Evolutionary conservation across 257 asterid species (phyloP), one percentile per base, ranked within the genome.

Genomic region (Pogostemon cablin): DNA sequence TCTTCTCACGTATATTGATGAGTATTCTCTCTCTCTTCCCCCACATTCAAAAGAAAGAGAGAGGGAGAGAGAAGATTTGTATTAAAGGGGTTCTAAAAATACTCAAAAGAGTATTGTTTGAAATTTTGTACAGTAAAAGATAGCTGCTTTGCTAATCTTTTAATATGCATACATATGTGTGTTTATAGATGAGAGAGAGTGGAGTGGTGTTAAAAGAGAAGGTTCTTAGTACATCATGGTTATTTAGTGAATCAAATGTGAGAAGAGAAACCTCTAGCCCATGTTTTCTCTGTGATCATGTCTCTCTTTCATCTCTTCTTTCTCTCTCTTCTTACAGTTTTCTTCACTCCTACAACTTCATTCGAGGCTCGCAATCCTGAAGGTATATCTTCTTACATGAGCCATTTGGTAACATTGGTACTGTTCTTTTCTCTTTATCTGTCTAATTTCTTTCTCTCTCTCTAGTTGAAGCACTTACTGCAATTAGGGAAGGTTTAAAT

Each of bases 311-410:
- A 67, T 7, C 63, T 53, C 72, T n/a, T 78, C 46, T 54, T 66
- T 68, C 55, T 84, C 76, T 58, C 77, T 15, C 8, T 87, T 47
- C 74, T 81, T 35, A 37, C 86, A 53, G 69, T 75, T 66, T 80
- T 62, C 77, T 64, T 81, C 64, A 32, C 68, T 53, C 52, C 60
- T n/a, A 76, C 79, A 32, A 32, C 77, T 66, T 84, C 96, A 0
- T 86, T 86, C 54, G 90, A 89, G 77, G 83, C 87, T 37, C 79
- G 96, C 2, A 93, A 91, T 79, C 97, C 90, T 25, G 97, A 93
- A 87, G 99, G 99, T 89, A 80, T 11, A 35, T 34, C 9, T 2
- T 38, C 20, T 17, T 15, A 53, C 4, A 17, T 25, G 32, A 0
- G 32, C 1, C 32, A 6, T 4, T 50, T 5, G 15, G 37, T 2